phyloP scores from a whole-genome alignment of 257 asterid species.

The Solanum microdontum region DNA sequence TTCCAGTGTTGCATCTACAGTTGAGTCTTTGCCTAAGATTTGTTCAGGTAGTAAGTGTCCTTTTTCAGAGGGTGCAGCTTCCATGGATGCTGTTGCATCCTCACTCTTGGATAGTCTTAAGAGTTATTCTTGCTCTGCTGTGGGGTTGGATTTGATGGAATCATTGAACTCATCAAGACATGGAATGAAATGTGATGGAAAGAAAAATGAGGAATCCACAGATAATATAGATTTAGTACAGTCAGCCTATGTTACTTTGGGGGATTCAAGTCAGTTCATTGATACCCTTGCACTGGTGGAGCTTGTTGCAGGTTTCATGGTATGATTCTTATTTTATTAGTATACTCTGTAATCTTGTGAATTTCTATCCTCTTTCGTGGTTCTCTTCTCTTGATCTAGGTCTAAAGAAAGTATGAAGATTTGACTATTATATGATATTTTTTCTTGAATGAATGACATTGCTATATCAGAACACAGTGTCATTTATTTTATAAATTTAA shows the following conservation, averaged over 20 bases:
- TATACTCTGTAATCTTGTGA: neutral
- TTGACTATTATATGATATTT: neutral
- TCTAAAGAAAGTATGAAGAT: neutral
- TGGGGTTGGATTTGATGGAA: conserved; percentile 18
- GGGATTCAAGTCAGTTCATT: conserved; percentile 20
- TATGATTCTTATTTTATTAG: conserved; percentile 17
- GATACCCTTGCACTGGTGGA: conserved; percentile 67
- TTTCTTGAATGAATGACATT: neutral
- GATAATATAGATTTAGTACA: conserved; percentile 11
- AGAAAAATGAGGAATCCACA: conserved; percentile 13
- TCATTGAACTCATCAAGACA: conserved; percentile 8
- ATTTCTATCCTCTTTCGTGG: neutral
- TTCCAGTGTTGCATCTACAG: conserved; percentile 14
- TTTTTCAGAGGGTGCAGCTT: conserved; percentile 44
- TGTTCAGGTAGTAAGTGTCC: conserved; percentile 50
- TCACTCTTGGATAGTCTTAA: conserved; percentile 53
- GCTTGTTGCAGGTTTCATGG: conserved; percentile 64
- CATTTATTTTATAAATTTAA: neutral
- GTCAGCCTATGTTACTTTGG: conserved; percentile 10
- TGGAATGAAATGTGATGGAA: conserved; percentile 5
- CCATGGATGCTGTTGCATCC: conserved; percentile 40
- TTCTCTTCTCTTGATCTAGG: neutral
- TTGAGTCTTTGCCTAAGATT: conserved; percentile 11
- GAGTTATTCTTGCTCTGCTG: conserved; percentile 24
- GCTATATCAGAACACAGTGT: neutral